A percentile compares a stretch with the other conserved stretches of the same genome.
Conservation (phyloP, 495 filamentous ascomycete species). For the Talaromyces thailandensis region DNA sequence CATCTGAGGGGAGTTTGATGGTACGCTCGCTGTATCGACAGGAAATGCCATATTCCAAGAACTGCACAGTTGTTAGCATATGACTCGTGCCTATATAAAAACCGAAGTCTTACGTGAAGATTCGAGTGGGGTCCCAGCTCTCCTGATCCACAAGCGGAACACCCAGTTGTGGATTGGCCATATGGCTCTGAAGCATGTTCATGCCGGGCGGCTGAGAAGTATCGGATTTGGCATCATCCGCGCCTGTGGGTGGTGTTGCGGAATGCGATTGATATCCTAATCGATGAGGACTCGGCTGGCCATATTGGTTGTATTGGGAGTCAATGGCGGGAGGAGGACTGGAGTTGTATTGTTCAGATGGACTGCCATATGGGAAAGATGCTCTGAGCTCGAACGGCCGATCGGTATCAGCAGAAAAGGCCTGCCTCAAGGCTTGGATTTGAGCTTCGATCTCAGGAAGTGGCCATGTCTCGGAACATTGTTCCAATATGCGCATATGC, state of each 20-base stretch:
- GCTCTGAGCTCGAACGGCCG: constrained; percentile 85
- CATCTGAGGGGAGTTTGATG: constrained; percentile 41
- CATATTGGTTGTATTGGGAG: constrained; percentile 31
- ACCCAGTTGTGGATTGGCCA: constrained; percentile 34
- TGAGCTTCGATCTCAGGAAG: constrained; percentile 89
- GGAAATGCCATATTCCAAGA: constrained; percentile 93
- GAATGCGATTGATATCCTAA: constrained; percentile 69
- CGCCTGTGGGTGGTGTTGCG: constrained; percentile 69
- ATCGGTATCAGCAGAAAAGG: constrained; percentile 80
- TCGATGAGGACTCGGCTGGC: constrained; percentile 44
- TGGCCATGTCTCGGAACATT: constrained; percentile 74
- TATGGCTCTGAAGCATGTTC: constrained; percentile 57
- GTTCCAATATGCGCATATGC: constrained; percentile 92
- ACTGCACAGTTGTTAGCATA: constrained; percentile 34
- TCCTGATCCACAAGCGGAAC: constrained; percentile 58
- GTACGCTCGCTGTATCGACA: constrained; percentile 41
- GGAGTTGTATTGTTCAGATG: constrained; percentile 49
- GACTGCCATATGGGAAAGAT: constrained; percentile 83
- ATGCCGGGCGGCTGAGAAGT: constrained; percentile 70
- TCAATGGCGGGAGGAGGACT: constrained; percentile 60
- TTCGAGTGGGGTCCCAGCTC: constrained; percentile 83
- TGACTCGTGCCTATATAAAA: not conserved
- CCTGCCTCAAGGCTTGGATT: constrained; percentile 81
- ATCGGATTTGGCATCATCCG: constrained; percentile 70
- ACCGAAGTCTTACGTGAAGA: constrained; percentile 74